These are phyloP conservation scores for Fomitopsis schrenkii DNA, from an alignment of 1,284 basidiomycete species.

Conservation along the genomic window DNA sequence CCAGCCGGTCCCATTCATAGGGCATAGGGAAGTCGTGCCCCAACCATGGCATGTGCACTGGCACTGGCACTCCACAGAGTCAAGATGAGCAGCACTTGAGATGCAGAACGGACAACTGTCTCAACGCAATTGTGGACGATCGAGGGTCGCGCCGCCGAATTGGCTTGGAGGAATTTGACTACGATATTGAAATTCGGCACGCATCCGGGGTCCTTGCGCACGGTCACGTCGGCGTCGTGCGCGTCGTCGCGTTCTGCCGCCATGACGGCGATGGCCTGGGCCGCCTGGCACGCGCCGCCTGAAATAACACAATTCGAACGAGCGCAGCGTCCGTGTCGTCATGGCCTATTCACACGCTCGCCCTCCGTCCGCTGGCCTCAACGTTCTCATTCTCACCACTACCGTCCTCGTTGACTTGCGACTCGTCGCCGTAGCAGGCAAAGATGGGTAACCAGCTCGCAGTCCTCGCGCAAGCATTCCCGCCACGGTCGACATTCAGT, in stretches of 20 bases:
- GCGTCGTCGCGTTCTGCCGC: background rate
- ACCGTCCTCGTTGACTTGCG: background rate
- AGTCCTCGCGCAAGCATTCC: conserved; percentile 13
- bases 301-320: background rate
- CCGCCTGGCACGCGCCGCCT: background rate
- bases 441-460: conserved; percentile 1
- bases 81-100: too few relatives aligned
- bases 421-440: background rate
- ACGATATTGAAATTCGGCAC: background rate
- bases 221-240: background rate
- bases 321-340: background rate
- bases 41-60: too few relatives aligned
- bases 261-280: too few relatives aligned
- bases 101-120: too few relatives aligned
- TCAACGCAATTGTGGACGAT: too few relatives aligned
- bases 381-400: background rate
- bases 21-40: too few relatives aligned
- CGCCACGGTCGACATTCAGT: conserved; percentile 40
- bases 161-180: background rate
- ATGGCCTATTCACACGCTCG: background rate
- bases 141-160: too few relatives aligned
- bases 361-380: background rate
- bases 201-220: background rate
- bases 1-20: too few relatives aligned
- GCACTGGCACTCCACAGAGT: too few relatives aligned